Evolutionary conservation across 129 eudicot species (phyloP).

Genomic region (Erigeron canadensis): DNA sequence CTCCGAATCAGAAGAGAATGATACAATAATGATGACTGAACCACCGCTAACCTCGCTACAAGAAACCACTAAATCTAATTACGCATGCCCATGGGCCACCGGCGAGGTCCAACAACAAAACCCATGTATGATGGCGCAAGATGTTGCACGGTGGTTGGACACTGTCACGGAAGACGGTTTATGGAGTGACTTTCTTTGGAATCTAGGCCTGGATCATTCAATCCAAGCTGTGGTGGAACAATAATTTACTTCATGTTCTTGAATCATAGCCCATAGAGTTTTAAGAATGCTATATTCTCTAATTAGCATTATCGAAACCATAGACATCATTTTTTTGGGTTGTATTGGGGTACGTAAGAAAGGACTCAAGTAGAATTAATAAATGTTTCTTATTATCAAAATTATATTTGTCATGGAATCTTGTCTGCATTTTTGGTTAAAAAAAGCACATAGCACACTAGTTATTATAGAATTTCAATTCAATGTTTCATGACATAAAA

Average conservation of each 20-base stretch:
- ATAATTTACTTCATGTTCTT: constrained; percentile 30
- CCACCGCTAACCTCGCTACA: constrained; percentile 13
- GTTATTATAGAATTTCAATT: background rate
- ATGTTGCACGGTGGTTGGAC: constrained; percentile 36
- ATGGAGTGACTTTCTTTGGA: constrained; percentile 55
- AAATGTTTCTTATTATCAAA: background rate
- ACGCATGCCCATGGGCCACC: background rate
- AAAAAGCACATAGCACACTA: background rate
- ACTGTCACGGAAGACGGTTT: constrained; percentile 35
- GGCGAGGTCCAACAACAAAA: constrained; percentile 28
- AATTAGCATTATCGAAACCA: constrained; percentile 14
- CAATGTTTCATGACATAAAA: background rate
- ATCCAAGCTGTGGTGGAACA: constrained; percentile 29
- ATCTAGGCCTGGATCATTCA: constrained; percentile 32
- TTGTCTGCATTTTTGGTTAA: background rate
- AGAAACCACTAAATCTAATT: constrained; percentile 22
- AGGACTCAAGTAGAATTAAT: constrained; percentile 4
- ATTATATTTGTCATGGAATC: constrained; percentile 5
- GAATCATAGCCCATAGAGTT: background rate
- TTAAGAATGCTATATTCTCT: constrained; percentile 6
- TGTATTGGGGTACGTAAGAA: constrained; percentile 15
- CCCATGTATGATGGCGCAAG: constrained; percentile 35
- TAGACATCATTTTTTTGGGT: constrained; percentile 19
- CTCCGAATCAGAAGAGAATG: constrained; percentile 24
- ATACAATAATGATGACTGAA: constrained; percentile 9